Conservation (phyloP, 108 stramenopile genomes). For the Cylindrotheca fusiformis region DNA sequence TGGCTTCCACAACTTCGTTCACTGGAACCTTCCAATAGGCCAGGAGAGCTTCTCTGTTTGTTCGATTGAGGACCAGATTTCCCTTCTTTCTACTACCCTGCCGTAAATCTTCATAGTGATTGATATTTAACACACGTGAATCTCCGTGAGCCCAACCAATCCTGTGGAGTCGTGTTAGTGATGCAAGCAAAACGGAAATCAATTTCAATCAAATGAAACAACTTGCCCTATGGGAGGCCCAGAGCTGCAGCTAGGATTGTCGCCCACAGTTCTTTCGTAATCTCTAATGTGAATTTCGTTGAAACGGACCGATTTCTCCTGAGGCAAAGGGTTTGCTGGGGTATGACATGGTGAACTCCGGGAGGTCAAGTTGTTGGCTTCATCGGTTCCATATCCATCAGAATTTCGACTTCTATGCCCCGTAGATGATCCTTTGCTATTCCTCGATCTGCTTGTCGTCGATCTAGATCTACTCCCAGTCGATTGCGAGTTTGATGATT, state of each 20-base stretch:
- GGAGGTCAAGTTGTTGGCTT: constrained; percentile 4
- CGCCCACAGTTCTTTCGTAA: constrained; percentile 72
- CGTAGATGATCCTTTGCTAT: too few species aligned
- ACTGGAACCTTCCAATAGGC: constrained; percentile 55
- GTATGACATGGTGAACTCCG: constrained; percentile 1
- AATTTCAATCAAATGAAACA: neutral
- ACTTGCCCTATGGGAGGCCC: constrained; percentile 60
- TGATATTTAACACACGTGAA: constrained; percentile 32
- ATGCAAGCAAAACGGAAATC: neutral
- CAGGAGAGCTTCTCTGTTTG: constrained; percentile 56
- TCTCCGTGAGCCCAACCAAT: constrained; percentile 37
- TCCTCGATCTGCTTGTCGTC: too few species aligned
- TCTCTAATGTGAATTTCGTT: constrained; percentile 58
- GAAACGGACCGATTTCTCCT: constrained; percentile 38
- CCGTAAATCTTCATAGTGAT: constrained; percentile 48
- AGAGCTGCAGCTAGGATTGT: constrained; percentile 73
- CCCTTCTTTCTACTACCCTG: constrained; percentile 27
- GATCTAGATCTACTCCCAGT: too few species aligned
- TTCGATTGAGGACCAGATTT: constrained; percentile 52
- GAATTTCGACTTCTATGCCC: too few species aligned
- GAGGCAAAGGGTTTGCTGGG: neutral
- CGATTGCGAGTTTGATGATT: too few species aligned
- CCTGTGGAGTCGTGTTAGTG: constrained; percentile 9
- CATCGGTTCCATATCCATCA: too few species aligned
- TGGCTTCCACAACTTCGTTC: constrained; percentile 56